A percentile compares a stretch with the other conserved stretches of the same genome.
These are phyloP conservation scores for Puccinellia tenuiflora DNA, from an alignment of 176 grass and related monocot genomes.

Conservation along the genomic window DNA sequence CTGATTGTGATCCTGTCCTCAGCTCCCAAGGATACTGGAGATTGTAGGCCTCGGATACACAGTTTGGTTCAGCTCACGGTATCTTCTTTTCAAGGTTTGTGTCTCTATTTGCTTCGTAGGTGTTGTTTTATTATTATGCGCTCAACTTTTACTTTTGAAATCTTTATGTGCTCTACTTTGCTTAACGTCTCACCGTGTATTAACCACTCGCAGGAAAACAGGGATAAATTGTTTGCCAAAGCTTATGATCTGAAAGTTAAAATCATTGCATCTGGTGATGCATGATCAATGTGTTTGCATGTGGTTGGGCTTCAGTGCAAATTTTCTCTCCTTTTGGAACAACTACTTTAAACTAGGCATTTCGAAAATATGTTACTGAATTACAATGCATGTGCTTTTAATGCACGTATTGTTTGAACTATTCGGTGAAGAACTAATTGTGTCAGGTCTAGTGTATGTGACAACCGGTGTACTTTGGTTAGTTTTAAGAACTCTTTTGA, in stretches of 20 bases:
- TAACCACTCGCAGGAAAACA: slow-evolving; percentile 39
- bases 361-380: background rate
- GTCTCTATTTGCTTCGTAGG: background rate
- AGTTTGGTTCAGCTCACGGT: slow-evolving; percentile 45
- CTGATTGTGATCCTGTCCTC: background rate
- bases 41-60: slow-evolving; percentile 51
- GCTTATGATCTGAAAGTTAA: slow-evolving; percentile 44
- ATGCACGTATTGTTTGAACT: background rate
- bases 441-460: background rate
- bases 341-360: background rate
- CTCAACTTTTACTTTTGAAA: too few relatives aligned
- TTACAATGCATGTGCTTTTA: background rate
- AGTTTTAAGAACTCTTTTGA: too few relatives aligned
- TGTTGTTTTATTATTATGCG: background rate
- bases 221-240: slow-evolving; percentile 56
- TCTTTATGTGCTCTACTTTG: background rate
- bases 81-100: slow-evolving; percentile 62
- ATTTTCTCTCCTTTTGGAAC: background rate
- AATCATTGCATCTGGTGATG: slow-evolving; percentile 35
- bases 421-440: background rate
- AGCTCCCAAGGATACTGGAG: slow-evolving; percentile 68
- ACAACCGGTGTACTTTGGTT: too few relatives aligned
- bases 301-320: background rate
- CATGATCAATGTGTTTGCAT: slow-evolving; percentile 7
- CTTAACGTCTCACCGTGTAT: background rate